Evolutionary conservation across 306 rosid genomes (phyloP).

Genomic region (Prunus mume): DNA sequence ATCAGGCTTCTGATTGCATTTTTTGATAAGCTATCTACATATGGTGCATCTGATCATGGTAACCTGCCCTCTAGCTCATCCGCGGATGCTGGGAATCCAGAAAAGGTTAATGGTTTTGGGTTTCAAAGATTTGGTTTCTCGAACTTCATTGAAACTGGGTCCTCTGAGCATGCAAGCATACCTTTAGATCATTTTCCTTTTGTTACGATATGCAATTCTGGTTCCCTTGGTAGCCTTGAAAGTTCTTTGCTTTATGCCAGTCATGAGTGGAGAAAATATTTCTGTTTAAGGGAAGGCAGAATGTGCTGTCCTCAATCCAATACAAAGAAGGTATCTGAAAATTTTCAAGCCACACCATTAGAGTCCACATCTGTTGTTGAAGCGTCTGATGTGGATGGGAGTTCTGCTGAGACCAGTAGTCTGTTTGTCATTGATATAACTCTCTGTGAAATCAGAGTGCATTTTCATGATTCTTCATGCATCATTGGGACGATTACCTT

Average conservation of each 20-base stretch:
- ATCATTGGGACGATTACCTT: constrained; percentile 59
- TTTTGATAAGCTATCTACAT: constrained; percentile 48
- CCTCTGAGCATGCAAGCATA: constrained; percentile 63
- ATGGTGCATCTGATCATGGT: constrained; percentile 24
- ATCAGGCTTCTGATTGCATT: constrained; percentile 54
- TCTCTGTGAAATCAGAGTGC: constrained; percentile 51
- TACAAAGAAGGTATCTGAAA: constrained; percentile 27
- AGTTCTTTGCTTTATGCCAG: constrained; percentile 44
- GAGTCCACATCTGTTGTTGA: constrained; percentile 28
- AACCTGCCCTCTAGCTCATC: constrained; percentile 25
- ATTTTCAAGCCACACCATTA: constrained; percentile 31
- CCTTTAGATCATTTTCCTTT: constrained; percentile 78
- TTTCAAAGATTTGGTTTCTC: constrained; percentile 79
- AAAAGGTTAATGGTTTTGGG: constrained; percentile 33
- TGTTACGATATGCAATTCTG: constrained; percentile 56
- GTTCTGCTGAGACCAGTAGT: constrained; percentile 26
- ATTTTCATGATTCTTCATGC: constrained; percentile 90
- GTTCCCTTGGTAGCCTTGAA: constrained; percentile 62
- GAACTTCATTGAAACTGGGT: constrained; percentile 65
- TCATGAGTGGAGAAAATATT: constrained; percentile 75
- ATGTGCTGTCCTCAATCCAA: constrained; percentile 32
- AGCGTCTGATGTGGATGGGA: constrained; percentile 33
- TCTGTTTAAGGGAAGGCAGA: constrained; percentile 48
- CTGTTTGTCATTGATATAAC: constrained; percentile 46
- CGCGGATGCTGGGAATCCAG: constrained; percentile 29